Base-by-base conservation (phyloP, 176 grass and related monocot genomes). In the Elymus sibiricus region DNA sequence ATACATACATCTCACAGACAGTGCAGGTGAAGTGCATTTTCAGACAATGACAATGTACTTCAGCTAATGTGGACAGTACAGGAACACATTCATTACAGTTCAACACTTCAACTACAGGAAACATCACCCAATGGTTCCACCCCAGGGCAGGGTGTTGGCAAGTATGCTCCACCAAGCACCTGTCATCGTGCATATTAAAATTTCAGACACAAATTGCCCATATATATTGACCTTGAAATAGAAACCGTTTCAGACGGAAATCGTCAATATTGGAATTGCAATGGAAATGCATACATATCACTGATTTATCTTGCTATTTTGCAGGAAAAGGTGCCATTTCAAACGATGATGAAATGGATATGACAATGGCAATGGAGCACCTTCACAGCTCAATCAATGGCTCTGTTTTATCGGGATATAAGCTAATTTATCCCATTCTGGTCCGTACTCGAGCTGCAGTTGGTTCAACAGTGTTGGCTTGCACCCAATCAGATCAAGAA, bases 401-500 rank as follows among this genome's bases (percentile, higher is more conserved):
- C 86, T 86, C 26, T 25, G 39, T 65, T 78, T 90, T 1, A 55
- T 73, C 7, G 73, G 88, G 47, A 90, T 79, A 16, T 8, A 63
- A 12, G 74, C 79, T 55, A 86, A 16, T 74, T 90, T 86, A 42
- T 86, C 74, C 88, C 88, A 90, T 35, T 90, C 84, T 46, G 72
- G 13, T 34, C 84, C 88, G 31, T 43, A 17, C 58, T 79, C 71
- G 19, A 26, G 29, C 34, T 73, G 79, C 11, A 90, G 61, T 60
- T 79, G 55, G 35, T 31, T 67, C 61, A 56, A 68, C 37, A 92
- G 59, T n/a, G 29, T 43, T 39, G 90, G 37, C 24, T 76, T 77
- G 79, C 90, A 89, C 19, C 87, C 86, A 75, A 86, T 89, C 74
- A 92, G 67, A 74, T 74, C 46, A 79, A 92, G 46, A 67, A 78